Conservation (phyloP, 768 basidiomycete species). For the Hypsizygus marmoreus region DNA sequence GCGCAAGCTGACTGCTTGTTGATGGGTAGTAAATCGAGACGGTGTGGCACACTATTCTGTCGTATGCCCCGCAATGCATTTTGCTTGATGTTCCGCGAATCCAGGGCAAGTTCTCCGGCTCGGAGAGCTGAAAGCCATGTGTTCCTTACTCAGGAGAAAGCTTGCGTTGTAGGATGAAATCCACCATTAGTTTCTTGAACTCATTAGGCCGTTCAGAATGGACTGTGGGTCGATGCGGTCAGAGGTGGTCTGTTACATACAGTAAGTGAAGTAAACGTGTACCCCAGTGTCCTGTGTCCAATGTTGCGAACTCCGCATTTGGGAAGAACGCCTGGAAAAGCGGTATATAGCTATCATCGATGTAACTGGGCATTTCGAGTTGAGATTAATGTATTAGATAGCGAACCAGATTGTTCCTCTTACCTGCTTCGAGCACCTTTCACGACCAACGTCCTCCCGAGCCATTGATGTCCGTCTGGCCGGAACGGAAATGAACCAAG, state of each 20-base stretch:
- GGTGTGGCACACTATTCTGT: no score
- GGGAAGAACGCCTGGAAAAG: slow-evolving; percentile 70
- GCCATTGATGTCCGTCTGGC: slow-evolving; percentile 44
- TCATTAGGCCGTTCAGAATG: slow-evolving; percentile 74
- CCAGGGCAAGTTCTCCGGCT: no score
- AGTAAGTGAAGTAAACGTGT: slow-evolving; percentile 1
- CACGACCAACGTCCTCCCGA: slow-evolving; percentile 65
- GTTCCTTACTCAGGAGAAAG: no score
- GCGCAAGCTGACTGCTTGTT: no score
- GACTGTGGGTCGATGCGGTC: slow-evolving; percentile 38
- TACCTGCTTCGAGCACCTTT: slow-evolving; percentile 74
- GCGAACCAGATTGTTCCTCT: slow-evolving; percentile 11
- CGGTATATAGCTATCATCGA: slow-evolving; percentile 66
- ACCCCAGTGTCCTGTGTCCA: slow-evolving; percentile 88
- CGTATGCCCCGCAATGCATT: no score
- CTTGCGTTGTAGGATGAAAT: slow-evolving; percentile 22
- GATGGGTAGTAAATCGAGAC: no score
- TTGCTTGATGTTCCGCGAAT: no score
- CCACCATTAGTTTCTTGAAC: slow-evolving; percentile 38
- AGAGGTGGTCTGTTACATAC: background rate
- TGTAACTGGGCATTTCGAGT: slow-evolving; percentile 60
- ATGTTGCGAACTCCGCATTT: slow-evolving; percentile 51
- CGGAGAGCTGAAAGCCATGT: no score
- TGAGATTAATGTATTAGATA: background rate
- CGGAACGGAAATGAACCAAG: slow-evolving; percentile 76